Conservation (phyloP, 352 stramenopile genomes). For the Paralagenidium karlingii region DNA sequence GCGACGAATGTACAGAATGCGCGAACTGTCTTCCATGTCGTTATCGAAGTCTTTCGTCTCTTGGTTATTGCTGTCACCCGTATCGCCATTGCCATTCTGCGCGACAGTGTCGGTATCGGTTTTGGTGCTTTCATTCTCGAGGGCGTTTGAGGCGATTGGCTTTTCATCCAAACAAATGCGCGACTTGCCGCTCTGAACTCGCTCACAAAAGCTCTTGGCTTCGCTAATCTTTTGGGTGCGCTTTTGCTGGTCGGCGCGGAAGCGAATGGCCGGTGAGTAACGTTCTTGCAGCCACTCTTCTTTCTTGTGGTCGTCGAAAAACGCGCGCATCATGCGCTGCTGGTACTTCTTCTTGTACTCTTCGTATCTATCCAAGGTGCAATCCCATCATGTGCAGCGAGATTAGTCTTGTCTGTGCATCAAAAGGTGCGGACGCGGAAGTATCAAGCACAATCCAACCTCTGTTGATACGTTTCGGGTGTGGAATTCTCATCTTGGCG, state of each 20-base stretch:
- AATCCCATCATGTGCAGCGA: neutral
- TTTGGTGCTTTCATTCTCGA: slow-evolving; percentile 17
- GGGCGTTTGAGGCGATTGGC: no score
- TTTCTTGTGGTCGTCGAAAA: slow-evolving; percentile 75
- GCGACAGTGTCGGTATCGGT: no score
- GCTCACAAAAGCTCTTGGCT: slow-evolving; percentile 63
- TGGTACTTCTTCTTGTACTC: slow-evolving; percentile 85
- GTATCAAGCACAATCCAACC: slow-evolving; percentile 1
- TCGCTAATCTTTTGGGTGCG: slow-evolving; percentile 50
- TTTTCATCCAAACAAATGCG: slow-evolving; percentile 56
- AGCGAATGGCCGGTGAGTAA: slow-evolving; percentile 65
- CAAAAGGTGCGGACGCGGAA: no score
- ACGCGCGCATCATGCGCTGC: slow-evolving; percentile 61
- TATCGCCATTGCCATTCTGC: no score
- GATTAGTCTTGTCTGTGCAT: neutral
- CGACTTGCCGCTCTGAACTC: slow-evolving; percentile 27
- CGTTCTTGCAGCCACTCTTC: slow-evolving; percentile 81
- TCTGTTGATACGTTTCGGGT: slow-evolving; percentile 72
- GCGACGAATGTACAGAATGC: slow-evolving; percentile 66
- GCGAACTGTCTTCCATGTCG: slow-evolving; percentile 62
- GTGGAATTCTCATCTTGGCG: slow-evolving; percentile 67
- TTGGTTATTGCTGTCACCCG: neutral
- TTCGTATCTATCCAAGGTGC: slow-evolving; percentile 26
- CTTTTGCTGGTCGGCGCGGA: slow-evolving; percentile 53
- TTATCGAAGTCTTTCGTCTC: slow-evolving; percentile 41